Evolutionary conservation across 768 basidiomycete genomes (phyloP).

Genomic region (Hygrophorus pudorinus): DNA sequence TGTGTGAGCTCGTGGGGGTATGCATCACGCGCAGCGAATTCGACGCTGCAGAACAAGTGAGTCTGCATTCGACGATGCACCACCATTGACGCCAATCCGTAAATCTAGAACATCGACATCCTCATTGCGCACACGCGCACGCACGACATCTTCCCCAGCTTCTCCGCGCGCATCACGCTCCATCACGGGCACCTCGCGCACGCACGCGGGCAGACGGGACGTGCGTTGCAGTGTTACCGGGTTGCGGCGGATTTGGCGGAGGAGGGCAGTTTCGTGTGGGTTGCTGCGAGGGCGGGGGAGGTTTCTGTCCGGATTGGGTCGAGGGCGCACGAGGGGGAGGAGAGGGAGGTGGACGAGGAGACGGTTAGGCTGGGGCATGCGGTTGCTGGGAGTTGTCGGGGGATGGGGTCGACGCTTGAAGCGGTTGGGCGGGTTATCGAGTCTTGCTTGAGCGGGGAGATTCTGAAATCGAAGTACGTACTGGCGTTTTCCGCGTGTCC

Average conservation of each 20-base stretch:
- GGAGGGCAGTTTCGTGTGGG: constrained; percentile 28
- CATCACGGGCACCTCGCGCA: constrained; percentile 70
- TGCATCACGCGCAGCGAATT: constrained; percentile 62
- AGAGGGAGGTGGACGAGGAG: constrained; percentile 18
- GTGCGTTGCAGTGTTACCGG: constrained; percentile 53
- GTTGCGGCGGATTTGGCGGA: constrained; percentile 43
- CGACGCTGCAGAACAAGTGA: constrained; percentile 46
- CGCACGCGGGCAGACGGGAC: constrained; percentile 39
- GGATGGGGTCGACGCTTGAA: constrained; percentile 43
- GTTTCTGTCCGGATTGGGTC: constrained; percentile 42
- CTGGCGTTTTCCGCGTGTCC: constrained; percentile 8
- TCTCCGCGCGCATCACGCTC: constrained; percentile 54
- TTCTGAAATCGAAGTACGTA: constrained; percentile 51
- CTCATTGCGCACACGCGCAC: constrained; percentile 58
- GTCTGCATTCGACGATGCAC: constrained; percentile 10
- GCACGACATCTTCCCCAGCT: constrained; percentile 41
- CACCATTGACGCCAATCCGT: background rate
- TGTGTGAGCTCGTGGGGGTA: constrained; percentile 63
- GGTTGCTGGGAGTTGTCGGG: constrained; percentile 34
- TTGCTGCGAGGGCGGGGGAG: constrained; percentile 43
- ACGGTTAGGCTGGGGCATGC: constrained; percentile 23
- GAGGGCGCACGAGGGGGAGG: constrained; percentile 8
- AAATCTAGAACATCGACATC: constrained; percentile 27
- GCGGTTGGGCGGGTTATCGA: constrained; percentile 46
- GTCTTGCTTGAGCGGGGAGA: constrained; percentile 45